phyloP scores from a whole-genome alignment of 176 grass and related monocot genomes.

The Areca catechu region DNA sequence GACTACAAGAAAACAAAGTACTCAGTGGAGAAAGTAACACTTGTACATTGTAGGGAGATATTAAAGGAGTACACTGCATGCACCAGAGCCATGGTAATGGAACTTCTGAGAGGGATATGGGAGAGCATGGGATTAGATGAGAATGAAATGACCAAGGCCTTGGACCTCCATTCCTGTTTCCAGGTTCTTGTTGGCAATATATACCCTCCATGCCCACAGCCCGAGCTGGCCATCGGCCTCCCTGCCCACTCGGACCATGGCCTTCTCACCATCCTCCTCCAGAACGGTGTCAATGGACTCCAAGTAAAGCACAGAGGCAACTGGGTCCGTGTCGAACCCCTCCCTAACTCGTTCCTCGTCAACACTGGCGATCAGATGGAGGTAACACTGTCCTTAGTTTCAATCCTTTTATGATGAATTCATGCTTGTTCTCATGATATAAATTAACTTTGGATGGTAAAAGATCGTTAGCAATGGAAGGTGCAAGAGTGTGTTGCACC shows the following conservation, averaged over 20 bases:
- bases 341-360: constrained; percentile 53
- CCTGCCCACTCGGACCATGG: constrained; percentile 64
- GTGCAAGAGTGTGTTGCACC: constrained; percentile 55
- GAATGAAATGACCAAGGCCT: constrained; percentile 12
- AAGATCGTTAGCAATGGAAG: constrained; percentile 80
- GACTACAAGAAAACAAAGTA: too few relatives aligned
- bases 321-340: constrained; percentile 59
- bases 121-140: constrained; percentile 48
- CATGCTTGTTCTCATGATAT: too few relatives aligned
- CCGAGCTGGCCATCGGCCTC: constrained; percentile 20
- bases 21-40: too few relatives aligned
- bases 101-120: constrained; percentile 36
- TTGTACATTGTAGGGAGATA: constrained; percentile 23
- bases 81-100: constrained; percentile 32
- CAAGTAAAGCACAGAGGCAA: constrained; percentile 37
- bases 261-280: constrained; percentile 59
- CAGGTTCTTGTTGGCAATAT: constrained; percentile 51
- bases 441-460: background rate
- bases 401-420: too few relatives aligned
- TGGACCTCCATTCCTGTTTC: constrained; percentile 47
- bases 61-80: constrained; percentile 32
- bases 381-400: constrained; percentile 20
- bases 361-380: constrained; percentile 71
- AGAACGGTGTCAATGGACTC: constrained; percentile 68
- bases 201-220: constrained; percentile 39